Base-by-base conservation (phyloP, 345 rosid species). In the Sapria himalayana region DNA sequence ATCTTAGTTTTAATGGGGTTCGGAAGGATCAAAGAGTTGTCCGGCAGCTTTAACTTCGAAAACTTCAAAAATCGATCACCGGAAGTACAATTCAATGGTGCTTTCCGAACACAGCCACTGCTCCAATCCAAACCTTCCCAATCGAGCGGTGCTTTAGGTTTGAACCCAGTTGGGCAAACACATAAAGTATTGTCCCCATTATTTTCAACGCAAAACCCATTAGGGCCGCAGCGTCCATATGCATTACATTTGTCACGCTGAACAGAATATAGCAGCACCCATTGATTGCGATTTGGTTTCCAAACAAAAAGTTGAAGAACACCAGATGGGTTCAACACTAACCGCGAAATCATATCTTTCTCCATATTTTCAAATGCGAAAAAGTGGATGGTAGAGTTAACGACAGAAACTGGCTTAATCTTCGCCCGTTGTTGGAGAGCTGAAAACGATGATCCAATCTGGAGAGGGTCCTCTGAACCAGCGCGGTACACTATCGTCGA, bases 41-140 rank as follows among this genome's bases (percentile, higher is more conserved):
- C 68, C 1, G 60, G 63, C 25, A 58, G 21, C 34, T 57, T 57
- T 42, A 52, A 7, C 19, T 52, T 42, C 12, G 46, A 3, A 25
- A 40, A 33, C 23, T 46, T 54, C 40, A 21, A 0, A 38, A 63
- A 63, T n/a, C 56, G 50, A 2, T 38, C 56, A 27, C 22, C 42
- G 18, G 16, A 18, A 15, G 48, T 49, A 22, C 64, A 63, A 6
- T 51, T 45, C 20, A 58, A 41, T 15, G 50, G 44, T 22, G 43
- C 37, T 40, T 33, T 50, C 33, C 54, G 29, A 37, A 27, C 47
- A 37, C 66, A 65, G 15, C 66, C 66, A 36, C 41, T 39, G 9
- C 62, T 36, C 27, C 48, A 37, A 20, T 60, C 57, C 29, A 49
- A 19, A 0, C 18, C 6, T 7, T 38, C 37, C 66, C 66, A 65